phyloP scores from a whole-genome alignment of 495 filamentous ascomycete genomes.

The Penicillium roqueforti region DNA sequence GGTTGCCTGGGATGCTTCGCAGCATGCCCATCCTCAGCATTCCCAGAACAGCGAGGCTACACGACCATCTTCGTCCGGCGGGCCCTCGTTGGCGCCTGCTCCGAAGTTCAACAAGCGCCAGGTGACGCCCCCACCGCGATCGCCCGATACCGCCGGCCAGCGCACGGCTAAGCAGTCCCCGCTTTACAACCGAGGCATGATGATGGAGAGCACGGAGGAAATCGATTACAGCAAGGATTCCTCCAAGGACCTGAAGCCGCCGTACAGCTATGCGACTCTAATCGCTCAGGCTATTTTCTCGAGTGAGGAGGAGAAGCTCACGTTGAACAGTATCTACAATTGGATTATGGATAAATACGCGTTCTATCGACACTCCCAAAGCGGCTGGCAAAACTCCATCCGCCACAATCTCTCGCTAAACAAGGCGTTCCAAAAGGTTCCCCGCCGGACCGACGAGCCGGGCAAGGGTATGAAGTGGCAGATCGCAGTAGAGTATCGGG shows the following conservation, averaged over 20 bases:
- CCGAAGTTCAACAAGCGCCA: conserved; percentile 66
- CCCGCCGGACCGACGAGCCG: conserved; percentile 87
- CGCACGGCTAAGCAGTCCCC: conserved; percentile 55
- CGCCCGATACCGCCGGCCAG: conserved; percentile 40
- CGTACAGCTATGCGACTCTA: conserved; percentile 93
- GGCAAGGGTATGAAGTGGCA: conserved; percentile 99
- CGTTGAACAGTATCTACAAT: conserved; percentile 82
- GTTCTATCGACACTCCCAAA: conserved; percentile 77
- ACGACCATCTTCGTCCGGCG: conserved; percentile 32
- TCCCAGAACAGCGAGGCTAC: conserved; percentile 28
- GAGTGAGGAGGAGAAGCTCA: conserved; percentile 78
- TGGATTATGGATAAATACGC: conserved; percentile 87
- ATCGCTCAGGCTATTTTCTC: conserved; percentile 93
- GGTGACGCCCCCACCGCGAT: conserved; percentile 59
- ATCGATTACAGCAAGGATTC: conserved; percentile 82
- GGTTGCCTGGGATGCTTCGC: conserved; percentile 34
- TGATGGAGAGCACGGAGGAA: conserved; percentile 70
- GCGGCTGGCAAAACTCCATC: conserved; percentile 98
- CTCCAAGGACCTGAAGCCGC: conserved; percentile 85
- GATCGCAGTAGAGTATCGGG: conserved; percentile 72
- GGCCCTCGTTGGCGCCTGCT: conserved; percentile 61
- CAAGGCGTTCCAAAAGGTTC: conserved; percentile 86
- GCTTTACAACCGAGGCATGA: conserved; percentile 61
- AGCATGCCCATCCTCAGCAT: conserved; percentile 36
- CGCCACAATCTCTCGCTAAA: conserved; percentile 93